Conservation (phyloP, 164 flowering plant species). For the Houttuynia cordata region DNA sequence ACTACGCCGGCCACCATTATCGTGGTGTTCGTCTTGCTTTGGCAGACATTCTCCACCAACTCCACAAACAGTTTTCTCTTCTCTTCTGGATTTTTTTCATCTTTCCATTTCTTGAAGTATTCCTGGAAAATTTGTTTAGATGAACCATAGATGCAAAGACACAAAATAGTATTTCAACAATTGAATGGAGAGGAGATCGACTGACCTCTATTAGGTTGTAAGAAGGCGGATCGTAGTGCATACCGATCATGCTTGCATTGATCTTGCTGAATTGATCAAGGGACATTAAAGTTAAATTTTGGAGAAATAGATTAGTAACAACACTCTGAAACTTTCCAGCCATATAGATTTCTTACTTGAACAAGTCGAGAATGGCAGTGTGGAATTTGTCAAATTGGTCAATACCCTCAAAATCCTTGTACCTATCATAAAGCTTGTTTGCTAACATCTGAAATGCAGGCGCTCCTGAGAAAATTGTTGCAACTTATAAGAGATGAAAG, state of each 20-base stretch:
- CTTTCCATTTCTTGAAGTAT: not conserved
- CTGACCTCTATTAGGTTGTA: not conserved
- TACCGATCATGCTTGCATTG: not conserved
- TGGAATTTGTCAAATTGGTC: not conserved
- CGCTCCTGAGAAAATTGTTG: not conserved
- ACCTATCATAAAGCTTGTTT: not conserved
- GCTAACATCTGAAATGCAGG: not conserved
- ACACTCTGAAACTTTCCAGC: not conserved
- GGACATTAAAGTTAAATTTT: not conserved
- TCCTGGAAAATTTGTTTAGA: not conserved
- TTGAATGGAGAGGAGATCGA: not conserved
- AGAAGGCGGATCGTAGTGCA: not conserved
- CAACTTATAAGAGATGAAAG: not conserved
- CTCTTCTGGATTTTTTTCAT: no score
- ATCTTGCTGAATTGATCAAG: not conserved
- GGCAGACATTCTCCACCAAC: not conserved
- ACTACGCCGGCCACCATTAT: slow-evolving; percentile 1
- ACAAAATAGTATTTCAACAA: no score
- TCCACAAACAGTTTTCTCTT: not conserved
- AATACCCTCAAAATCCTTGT: not conserved
- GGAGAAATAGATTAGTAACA: not conserved
- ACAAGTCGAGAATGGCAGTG: not conserved
- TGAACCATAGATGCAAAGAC: not conserved
- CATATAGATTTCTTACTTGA: not conserved
- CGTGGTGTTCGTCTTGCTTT: not conserved